Conservation (phyloP, 495 filamentous ascomycete genomes). For the Aspergillus ellipticus region DNA sequence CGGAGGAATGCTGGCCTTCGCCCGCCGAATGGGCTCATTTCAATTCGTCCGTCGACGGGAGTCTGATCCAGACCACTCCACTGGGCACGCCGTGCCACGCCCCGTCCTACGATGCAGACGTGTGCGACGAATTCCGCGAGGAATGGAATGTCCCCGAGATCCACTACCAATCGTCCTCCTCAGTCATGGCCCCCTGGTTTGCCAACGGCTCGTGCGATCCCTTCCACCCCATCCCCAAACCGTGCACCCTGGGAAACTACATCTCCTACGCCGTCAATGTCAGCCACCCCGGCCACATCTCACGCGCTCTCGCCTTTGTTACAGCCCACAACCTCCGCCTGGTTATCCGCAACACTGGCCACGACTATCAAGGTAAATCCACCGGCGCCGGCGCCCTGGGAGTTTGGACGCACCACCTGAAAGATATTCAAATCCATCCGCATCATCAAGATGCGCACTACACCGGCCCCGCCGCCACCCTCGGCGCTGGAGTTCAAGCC, state of each 20-base stretch:
- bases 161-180: constrained; percentile 35
- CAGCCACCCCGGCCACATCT: constrained; percentile 17
- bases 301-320: constrained; percentile 42
- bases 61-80: constrained; percentile 11
- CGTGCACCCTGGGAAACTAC: constrained; percentile 57
- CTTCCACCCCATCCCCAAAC: constrained; percentile 37
- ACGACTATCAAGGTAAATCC: constrained; percentile 53
- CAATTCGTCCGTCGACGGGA: constrained; percentile 17
- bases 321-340: constrained; percentile 53
- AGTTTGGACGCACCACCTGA: constrained; percentile 57
- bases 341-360: constrained; percentile 61
- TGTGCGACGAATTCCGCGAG: constrained; percentile 1
- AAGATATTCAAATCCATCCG: constrained; percentile 37
- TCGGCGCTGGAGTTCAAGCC: constrained; percentile 52
- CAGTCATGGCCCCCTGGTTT: constrained; percentile 40
- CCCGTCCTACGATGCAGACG: constrained; percentile 12
- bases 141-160: constrained; percentile 26
- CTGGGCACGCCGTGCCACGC: constrained; percentile 13
- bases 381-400: constrained; percentile 52
- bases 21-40: constrained; percentile 10
- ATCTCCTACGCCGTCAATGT: constrained; percentile 48
- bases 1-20: constrained; percentile 18
- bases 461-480: constrained; percentile 47
- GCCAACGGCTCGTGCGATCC: constrained; percentile 53
- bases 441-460: constrained; percentile 37